phyloP scores from a whole-genome alignment of 345 rosid species.

The Erodium maritimum region DNA sequence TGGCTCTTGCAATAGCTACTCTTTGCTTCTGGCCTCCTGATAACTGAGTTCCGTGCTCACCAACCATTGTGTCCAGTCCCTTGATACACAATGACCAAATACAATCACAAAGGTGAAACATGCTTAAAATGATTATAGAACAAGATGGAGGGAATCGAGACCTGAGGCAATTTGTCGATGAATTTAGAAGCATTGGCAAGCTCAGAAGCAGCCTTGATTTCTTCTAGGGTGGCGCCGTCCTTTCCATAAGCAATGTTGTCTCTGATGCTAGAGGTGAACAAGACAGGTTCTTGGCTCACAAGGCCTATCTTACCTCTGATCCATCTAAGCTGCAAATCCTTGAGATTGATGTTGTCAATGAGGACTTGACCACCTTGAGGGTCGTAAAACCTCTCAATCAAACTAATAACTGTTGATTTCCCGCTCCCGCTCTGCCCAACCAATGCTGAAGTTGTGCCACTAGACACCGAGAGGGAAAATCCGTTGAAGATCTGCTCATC shows the following conservation, averaged over 20 bases:
- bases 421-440: slow-evolving; percentile 44
- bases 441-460: slow-evolving; percentile 31
- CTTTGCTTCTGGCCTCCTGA: slow-evolving; percentile 21
- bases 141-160: not conserved
- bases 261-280: slow-evolving; percentile 28
- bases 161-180: slow-evolving; percentile 30
- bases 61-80: slow-evolving; percentile 13
- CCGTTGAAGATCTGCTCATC: slow-evolving; percentile 24
- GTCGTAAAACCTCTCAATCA: slow-evolving; percentile 38
- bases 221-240: slow-evolving; percentile 27
- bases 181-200: slow-evolving; percentile 37
- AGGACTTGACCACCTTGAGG: slow-evolving; percentile 33
- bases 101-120: not conserved
- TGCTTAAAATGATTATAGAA: not conserved
- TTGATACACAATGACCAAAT: not conserved
- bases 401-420: slow-evolving; percentile 31
- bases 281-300: slow-evolving; percentile 38
- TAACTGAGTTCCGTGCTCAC: slow-evolving; percentile 15
- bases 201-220: slow-evolving; percentile 26
- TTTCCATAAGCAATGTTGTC: slow-evolving; percentile 35
- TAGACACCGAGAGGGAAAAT: slow-evolving; percentile 23
- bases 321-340: slow-evolving; percentile 30
- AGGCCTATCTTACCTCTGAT: slow-evolving; percentile 32
- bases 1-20: slow-evolving; percentile 33
- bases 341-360: slow-evolving; percentile 28